Evolutionary conservation across 2,329 filamentous ascomycete species (phyloP).

Genomic region (Trichoderma atroviride): DNA sequence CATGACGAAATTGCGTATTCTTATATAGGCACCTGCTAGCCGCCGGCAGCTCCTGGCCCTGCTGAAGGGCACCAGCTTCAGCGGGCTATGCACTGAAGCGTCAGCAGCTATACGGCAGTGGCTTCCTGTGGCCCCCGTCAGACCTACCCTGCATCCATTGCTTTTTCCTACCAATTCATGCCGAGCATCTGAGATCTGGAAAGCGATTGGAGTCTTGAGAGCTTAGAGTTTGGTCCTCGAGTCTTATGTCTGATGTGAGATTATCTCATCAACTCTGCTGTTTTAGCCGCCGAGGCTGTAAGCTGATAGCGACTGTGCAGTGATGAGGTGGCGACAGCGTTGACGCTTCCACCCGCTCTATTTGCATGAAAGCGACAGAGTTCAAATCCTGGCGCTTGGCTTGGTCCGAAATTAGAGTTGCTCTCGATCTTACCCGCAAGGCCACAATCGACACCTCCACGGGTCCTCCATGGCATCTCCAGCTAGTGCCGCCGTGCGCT

Average conservation of each 20-base stretch:
- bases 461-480: conserved; percentile 35
- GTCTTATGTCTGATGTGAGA: conserved; percentile 22
- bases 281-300: background rate
- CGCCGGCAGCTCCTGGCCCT: conserved; percentile 12
- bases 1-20: background rate
- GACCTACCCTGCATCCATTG: conserved; percentile 12
- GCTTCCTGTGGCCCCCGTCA: conserved; percentile 7
- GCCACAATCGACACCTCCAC: conserved; percentile 32
- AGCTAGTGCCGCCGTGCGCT: conserved; percentile 47
- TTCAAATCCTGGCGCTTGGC: background rate
- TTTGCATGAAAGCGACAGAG: conserved; percentile 7
- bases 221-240: conserved; percentile 11
- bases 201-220: conserved; percentile 6
- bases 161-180: background rate
- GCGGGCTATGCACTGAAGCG: conserved; percentile 19
- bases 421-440: conserved; percentile 5
- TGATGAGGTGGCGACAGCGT: conserved; percentile 18
- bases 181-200: background rate
- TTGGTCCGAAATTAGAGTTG: background rate
- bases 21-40: conserved; percentile 13
- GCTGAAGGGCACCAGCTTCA: conserved; percentile 17
- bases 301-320: conserved; percentile 11
- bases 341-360: background rate
- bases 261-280: conserved; percentile 20
- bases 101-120: conserved; percentile 18